Percentiles rank a stretch among this genome's conserved stretches.
phyloP scores from a whole-genome alignment of 2,329 filamentous ascomycete species.

The Aspergillus pseudotamarii region DNA sequence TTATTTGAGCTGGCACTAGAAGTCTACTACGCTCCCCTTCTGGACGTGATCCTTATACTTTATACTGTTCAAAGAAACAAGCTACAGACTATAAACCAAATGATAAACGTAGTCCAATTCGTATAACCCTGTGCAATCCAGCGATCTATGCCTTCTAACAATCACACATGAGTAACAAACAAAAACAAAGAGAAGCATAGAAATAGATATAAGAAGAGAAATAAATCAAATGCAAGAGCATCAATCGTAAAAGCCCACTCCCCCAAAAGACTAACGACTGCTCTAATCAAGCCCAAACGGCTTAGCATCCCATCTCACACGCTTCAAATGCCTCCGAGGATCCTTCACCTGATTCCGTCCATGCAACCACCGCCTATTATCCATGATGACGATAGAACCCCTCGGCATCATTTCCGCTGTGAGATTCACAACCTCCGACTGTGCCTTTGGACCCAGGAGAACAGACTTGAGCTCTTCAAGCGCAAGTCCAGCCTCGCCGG shows the following conservation, averaged over 20 bases:
- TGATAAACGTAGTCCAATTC: no score
- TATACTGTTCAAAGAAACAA: no score
- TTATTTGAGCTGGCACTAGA: no score
- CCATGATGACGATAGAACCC: constrained; percentile 37
- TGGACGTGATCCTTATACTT: no score
- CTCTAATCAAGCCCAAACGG: constrained; percentile 18
- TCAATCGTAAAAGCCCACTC: background rate
- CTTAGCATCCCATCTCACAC: constrained; percentile 39
- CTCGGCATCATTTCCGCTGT: constrained; percentile 26
- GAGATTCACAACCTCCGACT: constrained; percentile 26
- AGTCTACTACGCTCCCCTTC: no score
- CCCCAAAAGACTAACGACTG: no score
- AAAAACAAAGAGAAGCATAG: no score
- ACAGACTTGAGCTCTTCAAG: constrained; percentile 32
- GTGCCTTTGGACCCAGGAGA: constrained; percentile 19
- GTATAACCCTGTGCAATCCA: no score
- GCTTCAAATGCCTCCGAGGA: constrained; percentile 37
- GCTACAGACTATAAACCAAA: no score
- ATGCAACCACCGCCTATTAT: constrained; percentile 43
- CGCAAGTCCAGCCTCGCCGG: constrained; percentile 26
- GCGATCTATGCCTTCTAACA: no score
- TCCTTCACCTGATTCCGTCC: constrained; percentile 39
- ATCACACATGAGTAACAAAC: no score
- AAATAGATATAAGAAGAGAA: background rate
- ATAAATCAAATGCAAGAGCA: background rate